Evolutionary conservation across 2,329 filamentous ascomycete species (phyloP).

Genomic region (Verticillium albo-atrum): DNA sequence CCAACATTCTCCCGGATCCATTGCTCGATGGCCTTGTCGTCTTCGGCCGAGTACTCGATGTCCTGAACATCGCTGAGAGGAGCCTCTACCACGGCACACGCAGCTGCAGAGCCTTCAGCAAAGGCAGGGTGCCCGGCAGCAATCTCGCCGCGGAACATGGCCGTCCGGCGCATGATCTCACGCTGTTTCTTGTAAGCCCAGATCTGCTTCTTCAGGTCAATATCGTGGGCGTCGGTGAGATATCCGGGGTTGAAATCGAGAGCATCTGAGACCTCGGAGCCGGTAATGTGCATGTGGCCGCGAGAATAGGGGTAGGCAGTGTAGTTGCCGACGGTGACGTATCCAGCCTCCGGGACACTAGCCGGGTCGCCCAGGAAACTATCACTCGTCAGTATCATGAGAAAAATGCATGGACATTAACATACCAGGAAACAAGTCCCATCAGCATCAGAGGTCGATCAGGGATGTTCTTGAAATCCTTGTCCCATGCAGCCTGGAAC

Average conservation of each 20-base stretch:
- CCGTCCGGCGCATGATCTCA: slow-evolving; percentile 54
- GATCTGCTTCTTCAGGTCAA: slow-evolving; percentile 57
- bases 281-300: slow-evolving; percentile 51
- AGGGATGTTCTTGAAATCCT: slow-evolving; percentile 34
- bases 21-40: slow-evolving; percentile 43
- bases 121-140: slow-evolving; percentile 39
- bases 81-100: slow-evolving; percentile 42
- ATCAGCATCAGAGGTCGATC: slow-evolving; percentile 19
- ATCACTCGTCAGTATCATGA: not conserved
- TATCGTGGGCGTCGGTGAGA: slow-evolving; percentile 37
- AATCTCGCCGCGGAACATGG: slow-evolving; percentile 46
- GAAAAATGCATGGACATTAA: not conserved
- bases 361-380: slow-evolving; percentile 29
- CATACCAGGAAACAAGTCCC: slow-evolving; percentile 14
- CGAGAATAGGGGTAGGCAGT: slow-evolving; percentile 57
- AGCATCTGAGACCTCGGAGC: slow-evolving; percentile 25
- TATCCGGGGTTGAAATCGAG: slow-evolving; percentile 49
- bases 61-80: slow-evolving; percentile 26
- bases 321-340: slow-evolving; percentile 45
- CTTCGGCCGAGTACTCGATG: slow-evolving; percentile 45
- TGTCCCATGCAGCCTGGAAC: slow-evolving; percentile 46
- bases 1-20: slow-evolving; percentile 33
- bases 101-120: slow-evolving; percentile 32
- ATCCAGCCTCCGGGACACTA: slow-evolving; percentile 34
- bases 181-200: slow-evolving; percentile 65